Evolutionary conservation across 2,329 filamentous ascomycete genomes (phyloP).

Genomic region (Fusarium pilosicola): DNA sequence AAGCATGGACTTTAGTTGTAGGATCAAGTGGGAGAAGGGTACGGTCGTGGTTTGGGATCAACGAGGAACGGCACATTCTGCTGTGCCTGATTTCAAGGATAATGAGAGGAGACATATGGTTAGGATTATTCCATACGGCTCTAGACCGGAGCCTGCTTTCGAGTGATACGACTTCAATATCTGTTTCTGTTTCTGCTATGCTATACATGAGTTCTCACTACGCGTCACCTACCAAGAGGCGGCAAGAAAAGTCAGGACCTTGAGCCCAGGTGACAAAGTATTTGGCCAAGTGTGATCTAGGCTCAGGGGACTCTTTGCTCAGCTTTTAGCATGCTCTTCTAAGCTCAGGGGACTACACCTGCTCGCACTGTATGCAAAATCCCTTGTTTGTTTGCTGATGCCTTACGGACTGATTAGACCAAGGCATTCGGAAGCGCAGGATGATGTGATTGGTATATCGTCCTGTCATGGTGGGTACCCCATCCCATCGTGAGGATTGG

Average conservation of each 20-base stretch:
- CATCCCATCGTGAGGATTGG: too few relatives aligned
- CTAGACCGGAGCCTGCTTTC: conserved; percentile 31
- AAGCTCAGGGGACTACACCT: too few relatives aligned
- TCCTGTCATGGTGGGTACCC: background rate
- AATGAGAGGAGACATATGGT: conserved; percentile 47
- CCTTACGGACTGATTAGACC: background rate
- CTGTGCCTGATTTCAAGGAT: conserved; percentile 46
- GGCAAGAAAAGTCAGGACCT: too few relatives aligned
- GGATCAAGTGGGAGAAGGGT: conserved; percentile 45
- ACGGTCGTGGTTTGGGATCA: conserved; percentile 48
- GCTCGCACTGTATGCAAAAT: background rate
- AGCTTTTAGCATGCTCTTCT: too few relatives aligned
- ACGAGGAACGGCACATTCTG: conserved; percentile 39
- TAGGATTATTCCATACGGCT: conserved; percentile 45
- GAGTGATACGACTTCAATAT: background rate
- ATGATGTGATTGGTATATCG: background rate
- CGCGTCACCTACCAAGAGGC: too few relatives aligned
- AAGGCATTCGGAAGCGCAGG: background rate
- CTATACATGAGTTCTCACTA: too few relatives aligned
- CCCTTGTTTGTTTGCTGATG: background rate
- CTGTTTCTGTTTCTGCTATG: too few relatives aligned
- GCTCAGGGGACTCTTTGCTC: too few relatives aligned
- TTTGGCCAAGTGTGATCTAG: too few relatives aligned
- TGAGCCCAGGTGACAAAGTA: too few relatives aligned
- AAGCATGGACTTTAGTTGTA: conserved; percentile 47